phyloP scores from a whole-genome alignment of 2,329 filamentous ascomycete species.

The Dothideomycetes sp. region DNA sequence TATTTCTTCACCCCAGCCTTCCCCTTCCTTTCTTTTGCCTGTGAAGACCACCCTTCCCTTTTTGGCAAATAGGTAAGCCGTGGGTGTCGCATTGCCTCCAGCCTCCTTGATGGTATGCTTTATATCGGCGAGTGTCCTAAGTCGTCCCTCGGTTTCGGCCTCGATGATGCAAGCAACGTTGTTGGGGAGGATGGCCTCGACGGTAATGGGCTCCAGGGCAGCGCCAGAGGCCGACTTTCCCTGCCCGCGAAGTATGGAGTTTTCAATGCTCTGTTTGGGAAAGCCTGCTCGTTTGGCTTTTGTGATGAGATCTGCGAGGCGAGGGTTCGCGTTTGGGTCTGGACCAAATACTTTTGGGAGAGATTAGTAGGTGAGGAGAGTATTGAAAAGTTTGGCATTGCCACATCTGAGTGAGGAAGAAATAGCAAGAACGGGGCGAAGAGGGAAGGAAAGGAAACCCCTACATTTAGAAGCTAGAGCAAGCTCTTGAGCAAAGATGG shows the following conservation, averaged over 20 bases:
- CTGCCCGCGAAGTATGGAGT: constrained; percentile 78
- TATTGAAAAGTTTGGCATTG: too few species aligned
- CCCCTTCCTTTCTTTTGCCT: constrained; percentile 40
- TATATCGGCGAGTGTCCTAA: constrained; percentile 62
- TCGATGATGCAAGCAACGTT: constrained; percentile 70
- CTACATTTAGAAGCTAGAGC: constrained; percentile 63
- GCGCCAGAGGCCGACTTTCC: constrained; percentile 66
- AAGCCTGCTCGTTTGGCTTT: constrained; percentile 78
- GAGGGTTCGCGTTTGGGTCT: constrained; percentile 62
- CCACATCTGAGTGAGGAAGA: too few species aligned
- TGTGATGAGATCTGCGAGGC: constrained; percentile 60
- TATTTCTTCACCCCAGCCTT: constrained; percentile 56
- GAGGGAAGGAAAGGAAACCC: constrained; percentile 11
- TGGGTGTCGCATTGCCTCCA: constrained; percentile 60
- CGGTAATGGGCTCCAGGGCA: constrained; percentile 62
- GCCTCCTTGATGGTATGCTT: constrained; percentile 58
- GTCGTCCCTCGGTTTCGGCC: constrained; percentile 72
- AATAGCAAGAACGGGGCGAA: neutral
- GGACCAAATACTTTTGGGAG: constrained; percentile 52
- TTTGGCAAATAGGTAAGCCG: constrained; percentile 75
- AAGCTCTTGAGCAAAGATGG: constrained; percentile 59
- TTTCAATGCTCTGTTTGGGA: constrained; percentile 74
- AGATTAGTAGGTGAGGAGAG: neutral
- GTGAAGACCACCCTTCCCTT: constrained; percentile 66
- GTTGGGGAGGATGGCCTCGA: constrained; percentile 72